Percentiles rank a stretch among this genome's conserved stretches.
phyloP scores from a whole-genome alignment of 805 yeast genomes.

The Yamadazyma kitorensis region DNA sequence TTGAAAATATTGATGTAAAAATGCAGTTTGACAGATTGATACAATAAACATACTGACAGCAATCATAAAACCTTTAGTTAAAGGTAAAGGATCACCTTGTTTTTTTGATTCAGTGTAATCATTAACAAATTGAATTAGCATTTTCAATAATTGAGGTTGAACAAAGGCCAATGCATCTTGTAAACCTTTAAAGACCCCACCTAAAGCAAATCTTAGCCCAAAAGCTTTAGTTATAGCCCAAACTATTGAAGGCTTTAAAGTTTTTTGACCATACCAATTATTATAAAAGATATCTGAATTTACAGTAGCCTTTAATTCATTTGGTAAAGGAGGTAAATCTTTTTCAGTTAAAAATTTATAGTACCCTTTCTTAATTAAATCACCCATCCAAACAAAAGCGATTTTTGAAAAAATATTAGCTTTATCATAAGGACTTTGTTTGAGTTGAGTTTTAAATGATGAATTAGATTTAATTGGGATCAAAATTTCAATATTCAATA shows the following conservation, averaged over 20 bases:
- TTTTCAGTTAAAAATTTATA: slow-evolving; percentile 48
- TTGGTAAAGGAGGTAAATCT: slow-evolving; percentile 82
- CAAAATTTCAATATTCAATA: slow-evolving; percentile 44
- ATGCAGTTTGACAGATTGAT: slow-evolving; percentile 74
- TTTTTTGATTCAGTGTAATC: slow-evolving; percentile 36
- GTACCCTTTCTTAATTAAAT: slow-evolving; percentile 76
- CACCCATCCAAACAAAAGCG: slow-evolving; percentile 90
- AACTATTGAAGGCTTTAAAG: slow-evolving; percentile 49
- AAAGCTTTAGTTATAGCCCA: slow-evolving; percentile 67
- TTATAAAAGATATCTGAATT: slow-evolving; percentile 49
- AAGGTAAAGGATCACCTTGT: slow-evolving; percentile 50
- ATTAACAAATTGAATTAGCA: slow-evolving; percentile 29
- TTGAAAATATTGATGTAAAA: slow-evolving; percentile 76
- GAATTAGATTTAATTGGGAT: slow-evolving; percentile 31
- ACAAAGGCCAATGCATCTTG: slow-evolving; percentile 71
- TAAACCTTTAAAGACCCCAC: slow-evolving; percentile 66
- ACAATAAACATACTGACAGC: slow-evolving; percentile 72
- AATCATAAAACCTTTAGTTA: slow-evolving; percentile 73
- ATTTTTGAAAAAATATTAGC: slow-evolving; percentile 74
- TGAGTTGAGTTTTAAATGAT: slow-evolving; percentile 18
- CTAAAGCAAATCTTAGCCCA: slow-evolving; percentile 67
- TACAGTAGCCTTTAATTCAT: slow-evolving; percentile 52
- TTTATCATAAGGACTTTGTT: slow-evolving; percentile 43
- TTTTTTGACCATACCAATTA: slow-evolving; percentile 58
- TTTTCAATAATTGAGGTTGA: slow-evolving; percentile 30